Evolutionary conservation across 2,329 filamentous ascomycete species (phyloP).

Genomic region (Plectosphaerella plurivora): DNA sequence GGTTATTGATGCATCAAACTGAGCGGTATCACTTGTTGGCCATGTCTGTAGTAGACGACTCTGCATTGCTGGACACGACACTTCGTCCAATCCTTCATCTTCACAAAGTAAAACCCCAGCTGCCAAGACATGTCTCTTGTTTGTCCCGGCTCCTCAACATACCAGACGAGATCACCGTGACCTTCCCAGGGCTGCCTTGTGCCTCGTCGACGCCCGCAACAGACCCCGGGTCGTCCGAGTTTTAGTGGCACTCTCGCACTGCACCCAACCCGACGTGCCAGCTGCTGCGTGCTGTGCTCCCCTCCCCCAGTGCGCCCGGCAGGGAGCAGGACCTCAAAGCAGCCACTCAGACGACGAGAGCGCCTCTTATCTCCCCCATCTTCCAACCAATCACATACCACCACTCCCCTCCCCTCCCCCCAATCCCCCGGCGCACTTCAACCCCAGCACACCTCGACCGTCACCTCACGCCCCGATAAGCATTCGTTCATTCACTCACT

Average conservation of each 20-base stretch:
- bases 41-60: too few relatives aligned
- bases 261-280: not conserved
- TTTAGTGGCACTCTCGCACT: not conserved
- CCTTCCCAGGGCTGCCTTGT: not conserved
- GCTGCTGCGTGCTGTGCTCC: too few relatives aligned
- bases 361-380: not conserved
- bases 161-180: too few relatives aligned
- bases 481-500: not conserved
- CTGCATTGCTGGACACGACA: too few relatives aligned
- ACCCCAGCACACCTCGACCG: not conserved
- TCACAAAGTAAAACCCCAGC: too few relatives aligned
- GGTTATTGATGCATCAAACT: too few relatives aligned
- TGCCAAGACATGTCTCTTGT: too few relatives aligned
- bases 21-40: too few relatives aligned
- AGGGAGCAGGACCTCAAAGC: too few relatives aligned
- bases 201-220: not conserved
- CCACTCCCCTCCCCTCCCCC: not conserved
- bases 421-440: not conserved
- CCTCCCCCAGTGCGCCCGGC: too few relatives aligned
- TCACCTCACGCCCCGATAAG: not conserved
- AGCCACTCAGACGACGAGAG: not conserved
- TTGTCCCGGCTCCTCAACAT: too few relatives aligned
- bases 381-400: not conserved
- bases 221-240: not conserved
- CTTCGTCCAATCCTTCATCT: too few relatives aligned